Evolutionary conservation across 345 rosid genomes (phyloP).

Genomic region (Citrus maxima): DNA sequence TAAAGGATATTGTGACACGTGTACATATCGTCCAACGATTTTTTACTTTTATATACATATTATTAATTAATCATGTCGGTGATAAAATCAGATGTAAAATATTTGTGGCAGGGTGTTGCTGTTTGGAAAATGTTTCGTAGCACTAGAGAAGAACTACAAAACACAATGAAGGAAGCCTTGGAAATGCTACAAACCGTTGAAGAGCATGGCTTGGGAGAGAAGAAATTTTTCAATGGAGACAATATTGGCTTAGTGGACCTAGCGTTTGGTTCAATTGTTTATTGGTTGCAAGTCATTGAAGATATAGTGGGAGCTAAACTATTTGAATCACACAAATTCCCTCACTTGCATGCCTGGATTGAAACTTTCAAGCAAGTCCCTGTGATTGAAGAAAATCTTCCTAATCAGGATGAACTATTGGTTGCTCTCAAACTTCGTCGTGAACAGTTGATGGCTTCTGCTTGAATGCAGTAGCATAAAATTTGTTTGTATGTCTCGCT

Average conservation of each 20-base stretch:
- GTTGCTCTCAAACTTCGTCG: neutral
- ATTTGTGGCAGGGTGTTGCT: neutral
- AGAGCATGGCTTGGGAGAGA: constrained; percentile 1
- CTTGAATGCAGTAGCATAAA: neutral
- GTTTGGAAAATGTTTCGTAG: neutral
- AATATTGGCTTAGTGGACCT: constrained; percentile 1
- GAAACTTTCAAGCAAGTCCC: neutral
- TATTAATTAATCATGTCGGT: too few relatives aligned
- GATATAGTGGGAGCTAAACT: neutral
- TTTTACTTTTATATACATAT: neutral
- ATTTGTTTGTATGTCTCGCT: neutral
- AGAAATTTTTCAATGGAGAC: constrained; percentile 8
- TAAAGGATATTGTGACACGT: too few relatives aligned
- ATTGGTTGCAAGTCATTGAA: neutral
- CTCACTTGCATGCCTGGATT: neutral
- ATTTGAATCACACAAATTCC: neutral
- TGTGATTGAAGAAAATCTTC: neutral
- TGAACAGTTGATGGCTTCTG: neutral
- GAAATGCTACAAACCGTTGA: neutral
- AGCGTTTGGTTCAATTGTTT: neutral
- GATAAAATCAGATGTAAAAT: too few relatives aligned
- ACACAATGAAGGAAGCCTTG: neutral
- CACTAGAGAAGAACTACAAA: neutral
- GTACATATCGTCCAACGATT: rapidly evolving
- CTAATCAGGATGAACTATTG: neutral